Base-by-base conservation (phyloP, 1,284 basidiomycete species). In the Ustilago tritici region DNA sequence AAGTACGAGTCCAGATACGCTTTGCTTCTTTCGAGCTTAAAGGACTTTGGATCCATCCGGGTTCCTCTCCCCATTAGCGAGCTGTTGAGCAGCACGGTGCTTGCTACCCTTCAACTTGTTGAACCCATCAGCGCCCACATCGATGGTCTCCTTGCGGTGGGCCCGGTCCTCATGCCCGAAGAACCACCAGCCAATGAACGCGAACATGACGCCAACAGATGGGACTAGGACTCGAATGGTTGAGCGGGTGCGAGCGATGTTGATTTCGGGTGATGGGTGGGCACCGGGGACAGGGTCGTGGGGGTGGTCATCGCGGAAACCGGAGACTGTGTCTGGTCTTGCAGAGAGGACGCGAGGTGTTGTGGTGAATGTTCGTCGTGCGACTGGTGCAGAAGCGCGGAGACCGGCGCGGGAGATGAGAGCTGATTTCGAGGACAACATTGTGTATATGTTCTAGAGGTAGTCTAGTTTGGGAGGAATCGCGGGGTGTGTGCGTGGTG, bases 101-200 rank as follows among this genome's bases (percentile, higher is more conserved):
- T 78, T 78, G 54, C 49, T 53, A 12, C 76, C 76, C 49, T 78
- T 70, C 36, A 78, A 52, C 53, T 78, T 78, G 72, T 78, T 78
- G 57, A 62, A 34, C 0, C 63, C 69, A 15, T 78, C 76, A 0
- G 65, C 65, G 15, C 76, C 76, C 11, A 78, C 69, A 41, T 67
- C 63, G 60, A 78, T 70, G 14, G 38, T 58, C 3, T 47, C 31
- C 19, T 78, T 78, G 19, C 76, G 46, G 40, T 69, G 62, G 23
- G 65, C 72, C 0, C 76, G 72, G 49, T 72, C 53, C n/a, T 52
- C 35, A 63, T 78, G 71, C 50, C 68, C 72, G 53, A 78, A n/a
- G 72, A 78, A 78, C 76, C 76, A 78, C 76, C 76, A 78, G 17
- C 69, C 69, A 55, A 78, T 78, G 62, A 76, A 75, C 0, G 41